Base-by-base conservation (phyloP, 768 basidiomycete species). In the Baorangia bicolor region DNA sequence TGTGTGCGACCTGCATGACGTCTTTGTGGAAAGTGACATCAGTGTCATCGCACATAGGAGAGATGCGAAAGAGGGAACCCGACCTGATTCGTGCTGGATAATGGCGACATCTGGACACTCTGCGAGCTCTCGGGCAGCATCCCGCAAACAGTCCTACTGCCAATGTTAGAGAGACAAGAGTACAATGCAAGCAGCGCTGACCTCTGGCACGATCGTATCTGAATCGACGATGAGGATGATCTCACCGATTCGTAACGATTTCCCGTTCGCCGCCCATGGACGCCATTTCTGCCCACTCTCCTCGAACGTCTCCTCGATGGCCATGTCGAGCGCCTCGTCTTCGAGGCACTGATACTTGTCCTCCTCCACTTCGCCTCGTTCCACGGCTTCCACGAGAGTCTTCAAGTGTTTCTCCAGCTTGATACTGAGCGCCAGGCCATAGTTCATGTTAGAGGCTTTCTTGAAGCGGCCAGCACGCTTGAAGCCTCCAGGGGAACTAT, bases 381-480 rank as follows among this genome's bases (percentile, higher is more conserved):
- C 68, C 60, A 77, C 65, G 75, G 78, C 53, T 51, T 70, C 73
- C 10, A 77, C 75, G 21, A 91, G 58, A 86, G 63, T 65, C 47
- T 74, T 72, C 66, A 80, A 69, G 49, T 73, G 60, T 21, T 59
- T 61, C 49, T 71, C 69, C 42, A 71, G 48, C 33, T 75, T 72
- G 20, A 79, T 68, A 1, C 75, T 77, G 3, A 81, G 60, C 18
- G 70, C 74, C 20, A 81, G 69, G 4, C 83, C 91, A 64, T 88
- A 93, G 68, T 94, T 95, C 87, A 94, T 87, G 71, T 96, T 96
- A 31, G 85, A 87, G 2, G 92, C 92, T 71, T 96, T 96, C 78
- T 96, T 95, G 83, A 96, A 96, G 14, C 92, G 81, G 16, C 93
- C 92, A 0, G 87, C 69, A 31, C 76, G 72, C 20, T 70, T 74